Percentiles rank a stretch among this genome's conserved stretches.
phyloP scores from a whole-genome alignment of 2,329 filamentous ascomycete species.

The Tolypocladium guangdongense region DNA sequence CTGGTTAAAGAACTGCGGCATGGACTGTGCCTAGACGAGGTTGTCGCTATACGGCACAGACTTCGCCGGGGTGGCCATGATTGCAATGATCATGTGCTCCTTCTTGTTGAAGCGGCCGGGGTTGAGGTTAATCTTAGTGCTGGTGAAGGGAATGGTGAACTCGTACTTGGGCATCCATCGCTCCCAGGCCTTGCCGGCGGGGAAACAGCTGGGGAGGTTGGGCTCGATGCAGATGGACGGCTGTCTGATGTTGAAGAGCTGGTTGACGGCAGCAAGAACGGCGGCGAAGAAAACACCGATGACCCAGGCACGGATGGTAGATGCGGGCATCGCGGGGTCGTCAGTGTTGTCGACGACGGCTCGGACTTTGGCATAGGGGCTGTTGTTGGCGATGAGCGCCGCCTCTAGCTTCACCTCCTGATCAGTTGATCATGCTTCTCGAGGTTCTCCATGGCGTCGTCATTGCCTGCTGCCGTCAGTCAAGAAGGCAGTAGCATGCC shows the following conservation, averaged over 20 bases:
- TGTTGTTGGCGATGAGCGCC: constrained; percentile 40
- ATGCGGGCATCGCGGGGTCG: constrained; percentile 33
- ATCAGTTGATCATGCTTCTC: constrained; percentile 29
- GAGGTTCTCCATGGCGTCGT: constrained; percentile 20
- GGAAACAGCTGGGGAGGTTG: constrained; percentile 42
- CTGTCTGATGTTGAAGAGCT: constrained; percentile 43
- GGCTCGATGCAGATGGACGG: constrained; percentile 37
- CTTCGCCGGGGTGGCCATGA: constrained; percentile 43
- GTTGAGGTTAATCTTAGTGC: constrained; percentile 25
- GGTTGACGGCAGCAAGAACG: constrained; percentile 37
- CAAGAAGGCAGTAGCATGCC: no score
- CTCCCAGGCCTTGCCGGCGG: constrained; percentile 34
- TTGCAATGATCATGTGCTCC: constrained; percentile 45
- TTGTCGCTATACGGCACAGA: constrained; percentile 36
- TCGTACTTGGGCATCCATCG: constrained; percentile 28
- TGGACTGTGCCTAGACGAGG: constrained; percentile 36
- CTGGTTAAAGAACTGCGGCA: constrained; percentile 40
- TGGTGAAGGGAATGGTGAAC: constrained; percentile 28
- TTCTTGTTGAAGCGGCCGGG: constrained; percentile 43
- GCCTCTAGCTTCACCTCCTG: constrained; percentile 42
- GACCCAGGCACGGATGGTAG: constrained; percentile 40
- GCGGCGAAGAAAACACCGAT: constrained; percentile 37
- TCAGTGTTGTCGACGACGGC: constrained; percentile 44
- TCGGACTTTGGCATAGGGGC: constrained; percentile 44
- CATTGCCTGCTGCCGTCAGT: constrained; percentile 10